Evolutionary conservation across 208 protist species (phyloP).

Genomic region (Novymonas esmeraldas): DNA sequence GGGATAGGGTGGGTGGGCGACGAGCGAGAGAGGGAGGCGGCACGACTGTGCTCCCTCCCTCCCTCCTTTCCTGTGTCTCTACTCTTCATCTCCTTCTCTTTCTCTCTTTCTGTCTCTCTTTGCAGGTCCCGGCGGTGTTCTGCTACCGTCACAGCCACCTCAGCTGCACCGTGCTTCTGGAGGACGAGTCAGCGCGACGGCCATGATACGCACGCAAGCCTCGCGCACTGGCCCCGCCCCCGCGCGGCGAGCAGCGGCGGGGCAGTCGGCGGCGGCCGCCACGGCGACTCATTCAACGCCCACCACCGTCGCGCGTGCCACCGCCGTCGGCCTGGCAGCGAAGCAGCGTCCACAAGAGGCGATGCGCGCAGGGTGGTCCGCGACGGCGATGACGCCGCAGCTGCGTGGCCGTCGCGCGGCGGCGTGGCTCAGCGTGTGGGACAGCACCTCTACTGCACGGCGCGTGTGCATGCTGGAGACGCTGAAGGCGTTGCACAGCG

Average conservation of each 20-base stretch:
- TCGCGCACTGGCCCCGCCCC: neutral
- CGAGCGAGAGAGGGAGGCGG: too few relatives aligned
- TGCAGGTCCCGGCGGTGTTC: neutral
- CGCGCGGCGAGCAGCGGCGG: neutral
- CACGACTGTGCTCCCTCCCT: too few relatives aligned
- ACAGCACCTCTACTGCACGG: conserved; percentile 41
- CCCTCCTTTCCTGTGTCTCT: too few relatives aligned
- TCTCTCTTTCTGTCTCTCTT: too few relatives aligned
- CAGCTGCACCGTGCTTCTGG: neutral
- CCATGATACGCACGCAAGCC: neutral
- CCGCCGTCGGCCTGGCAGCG: neutral
- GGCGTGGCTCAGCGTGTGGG: conserved; percentile 72
- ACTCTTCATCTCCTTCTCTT: too few relatives aligned
- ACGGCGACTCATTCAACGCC: neutral
- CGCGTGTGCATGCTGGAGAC: conserved; percentile 71
- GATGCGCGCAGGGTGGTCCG: conserved; percentile 11
- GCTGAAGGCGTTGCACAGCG: conserved; percentile 61
- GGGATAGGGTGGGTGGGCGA: too few relatives aligned
- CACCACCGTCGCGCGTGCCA: neutral
- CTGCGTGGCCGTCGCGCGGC: conserved; percentile 56
- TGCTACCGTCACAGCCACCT: neutral
- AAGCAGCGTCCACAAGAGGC: neutral
- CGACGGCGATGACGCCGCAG: conserved; percentile 27
- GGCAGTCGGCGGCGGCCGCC: neutral
- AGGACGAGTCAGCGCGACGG: neutral